Base-by-base conservation (phyloP, 441 rosid genomes). In the Macaranga tanarius region DNA sequence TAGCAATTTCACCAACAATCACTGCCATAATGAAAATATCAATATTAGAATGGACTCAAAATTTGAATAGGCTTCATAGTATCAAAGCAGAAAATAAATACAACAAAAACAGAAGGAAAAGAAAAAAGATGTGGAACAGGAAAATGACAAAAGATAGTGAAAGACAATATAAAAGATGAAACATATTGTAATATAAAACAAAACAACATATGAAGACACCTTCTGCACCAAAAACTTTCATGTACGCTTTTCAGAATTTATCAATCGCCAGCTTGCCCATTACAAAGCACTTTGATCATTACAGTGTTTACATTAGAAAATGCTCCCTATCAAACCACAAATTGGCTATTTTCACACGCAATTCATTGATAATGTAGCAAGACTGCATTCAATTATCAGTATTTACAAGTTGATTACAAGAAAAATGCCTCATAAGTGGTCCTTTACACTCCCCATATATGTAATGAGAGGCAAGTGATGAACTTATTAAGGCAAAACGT, bases 1-100 rank as follows among this genome's bases (percentile, higher is more conserved):
- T 85, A 62, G 88, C 88, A 31, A 83, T 80, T 74, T 81, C 86
- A 70, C 88, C 88, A 50, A 83, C 81, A 62, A 85, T 74, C 88
- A 85, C 88, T 85, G 85, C 70, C 74, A 68, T 44, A 74, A 73
- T 26, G 19, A 69, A 42, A 56, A 69, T 38, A 44, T 57, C 47
- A 23, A 61, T 59, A 34, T 80, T 72, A 74, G 73, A 42, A 68
- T 59, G 31, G 54, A 52, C 23, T 40, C 25, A 51, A 42, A 51
- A 42, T 61, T 67, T 62, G 45, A 74, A 68, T 17, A 47, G 8
- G 38, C 66, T 28, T 34, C 44, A 22, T 25, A 54, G 25, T 34
- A 16, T 15, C 28, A 61, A 22, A 55, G 19, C n/a, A 47, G 45
- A 52, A 54, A 23, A 17, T 25, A 51, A 28, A 20, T 7, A 25